Evolutionary conservation across 768 basidiomycete species (phyloP).

Genomic region (button mushroom (Agaricus bisporus)): DNA sequence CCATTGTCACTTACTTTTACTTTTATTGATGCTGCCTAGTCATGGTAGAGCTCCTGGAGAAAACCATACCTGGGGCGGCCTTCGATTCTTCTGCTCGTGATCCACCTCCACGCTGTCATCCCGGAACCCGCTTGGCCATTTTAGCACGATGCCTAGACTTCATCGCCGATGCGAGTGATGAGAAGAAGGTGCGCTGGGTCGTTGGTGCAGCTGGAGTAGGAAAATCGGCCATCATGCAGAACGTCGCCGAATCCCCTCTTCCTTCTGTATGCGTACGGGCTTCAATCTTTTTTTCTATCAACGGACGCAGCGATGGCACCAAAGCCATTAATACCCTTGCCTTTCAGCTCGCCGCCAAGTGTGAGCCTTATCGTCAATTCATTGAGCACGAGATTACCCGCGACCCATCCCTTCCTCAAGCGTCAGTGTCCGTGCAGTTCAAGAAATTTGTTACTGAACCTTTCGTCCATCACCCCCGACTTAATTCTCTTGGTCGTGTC

Average conservation of each 20-base stretch:
- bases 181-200: too few relatives aligned
- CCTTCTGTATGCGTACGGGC: neutral
- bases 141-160: too few relatives aligned
- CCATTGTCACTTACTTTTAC: too few relatives aligned
- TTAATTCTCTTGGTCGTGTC: neutral
- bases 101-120: too few relatives aligned
- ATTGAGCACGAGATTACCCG: slow-evolving; percentile 7
- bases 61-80: too few relatives aligned
- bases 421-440: slow-evolving; percentile 11
- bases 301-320: neutral
- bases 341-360: slow-evolving; percentile 14
- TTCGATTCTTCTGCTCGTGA: too few relatives aligned
- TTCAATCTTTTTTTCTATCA: neutral
- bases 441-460: slow-evolving; percentile 12
- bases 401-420: slow-evolving; percentile 7
- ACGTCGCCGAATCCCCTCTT: neutral
- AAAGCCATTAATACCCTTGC: slow-evolving; percentile 13
- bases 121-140: too few relatives aligned
- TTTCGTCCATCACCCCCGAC: neutral
- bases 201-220: too few relatives aligned
- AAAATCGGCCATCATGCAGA: neutral
- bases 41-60: too few relatives aligned
- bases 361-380: neutral
- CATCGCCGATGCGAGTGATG: too few relatives aligned
- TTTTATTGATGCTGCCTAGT: neutral